These are phyloP conservation scores for Zoysia japonica DNA, from an alignment of 176 grass and related monocot species.

Conservation along the genomic window DNA sequence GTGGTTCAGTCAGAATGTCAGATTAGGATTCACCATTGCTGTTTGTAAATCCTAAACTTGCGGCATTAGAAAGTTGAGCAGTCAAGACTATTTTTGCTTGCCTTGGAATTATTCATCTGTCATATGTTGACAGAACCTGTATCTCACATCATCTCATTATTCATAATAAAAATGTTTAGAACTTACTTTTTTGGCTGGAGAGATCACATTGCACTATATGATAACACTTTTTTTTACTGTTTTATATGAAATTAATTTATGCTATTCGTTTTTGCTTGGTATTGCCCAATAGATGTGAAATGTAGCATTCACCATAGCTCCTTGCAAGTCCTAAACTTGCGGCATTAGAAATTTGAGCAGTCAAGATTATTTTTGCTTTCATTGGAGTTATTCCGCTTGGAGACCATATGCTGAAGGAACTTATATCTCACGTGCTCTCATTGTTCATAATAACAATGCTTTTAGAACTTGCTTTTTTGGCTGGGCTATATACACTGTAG, in stretches of 20 bases:
- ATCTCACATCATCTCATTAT: neutral
- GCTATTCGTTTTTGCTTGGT: too few species aligned
- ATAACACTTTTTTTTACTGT: too few species aligned
- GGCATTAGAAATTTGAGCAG: neutral
- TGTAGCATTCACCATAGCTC: neutral
- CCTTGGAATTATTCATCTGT: neutral
- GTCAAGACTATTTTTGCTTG: neutral
- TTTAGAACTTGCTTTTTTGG: neutral
- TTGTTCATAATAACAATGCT: conserved; percentile 5
- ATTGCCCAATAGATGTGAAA: too few species aligned
- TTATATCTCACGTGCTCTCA: neutral
- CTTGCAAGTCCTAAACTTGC: neutral
- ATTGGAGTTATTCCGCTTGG: neutral
- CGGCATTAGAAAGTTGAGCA: neutral
- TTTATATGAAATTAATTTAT: too few species aligned
- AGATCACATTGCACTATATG: too few species aligned
- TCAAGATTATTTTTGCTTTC: neutral
- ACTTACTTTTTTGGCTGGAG: too few species aligned
- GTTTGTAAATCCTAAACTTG: conserved; percentile 6
- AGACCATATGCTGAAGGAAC: neutral
- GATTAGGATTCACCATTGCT: neutral
- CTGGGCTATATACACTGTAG: neutral
- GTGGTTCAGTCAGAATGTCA: conserved; percentile 12
- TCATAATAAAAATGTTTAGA: neutral
- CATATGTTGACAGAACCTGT: neutral